Conservation (phyloP, 805 yeast species). For the Starmerella apis region DNA sequence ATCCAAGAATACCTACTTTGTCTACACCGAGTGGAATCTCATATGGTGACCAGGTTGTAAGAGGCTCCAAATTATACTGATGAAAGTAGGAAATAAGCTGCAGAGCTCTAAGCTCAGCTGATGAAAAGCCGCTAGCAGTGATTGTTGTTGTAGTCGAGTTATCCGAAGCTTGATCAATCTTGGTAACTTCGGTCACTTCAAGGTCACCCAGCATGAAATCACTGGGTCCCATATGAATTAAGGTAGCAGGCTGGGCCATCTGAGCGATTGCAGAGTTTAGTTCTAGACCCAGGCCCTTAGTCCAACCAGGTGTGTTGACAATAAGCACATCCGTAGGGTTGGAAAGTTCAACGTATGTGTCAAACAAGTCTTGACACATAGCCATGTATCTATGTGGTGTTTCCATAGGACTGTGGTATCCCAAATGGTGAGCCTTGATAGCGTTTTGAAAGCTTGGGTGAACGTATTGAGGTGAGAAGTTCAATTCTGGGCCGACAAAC, state of each 20-base stretch:
- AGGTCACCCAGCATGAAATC: constrained; percentile 18
- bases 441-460: constrained; percentile 27
- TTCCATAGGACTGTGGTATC: constrained; percentile 58
- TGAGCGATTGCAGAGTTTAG: constrained; percentile 41
- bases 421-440: constrained; percentile 39
- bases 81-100: constrained; percentile 30
- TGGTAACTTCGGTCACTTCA: constrained; percentile 12
- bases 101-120: constrained; percentile 24
- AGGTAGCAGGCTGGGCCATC: constrained; percentile 39
- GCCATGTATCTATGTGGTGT: constrained; percentile 48
- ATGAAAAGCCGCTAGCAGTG: constrained; percentile 25
- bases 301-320: constrained; percentile 84
- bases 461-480: constrained; percentile 36
- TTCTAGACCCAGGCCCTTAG: constrained; percentile 73
- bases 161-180: constrained; percentile 1
- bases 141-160: constrained; percentile 28
- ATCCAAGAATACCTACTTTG: constrained; percentile 20
- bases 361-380: constrained; percentile 37
- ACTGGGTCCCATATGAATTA: constrained; percentile 46
- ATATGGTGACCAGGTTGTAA: constrained; percentile 30
- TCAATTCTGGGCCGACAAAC: constrained; percentile 25
- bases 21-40: constrained; percentile 22
- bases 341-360: constrained; percentile 24
- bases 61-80: constrained; percentile 25
- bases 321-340: constrained; percentile 33